Evolutionary conservation across 352 stramenopile genomes (phyloP), one percentile per base, ranked within the genome.

Genomic region (Phytopythium kandeliae): DNA sequence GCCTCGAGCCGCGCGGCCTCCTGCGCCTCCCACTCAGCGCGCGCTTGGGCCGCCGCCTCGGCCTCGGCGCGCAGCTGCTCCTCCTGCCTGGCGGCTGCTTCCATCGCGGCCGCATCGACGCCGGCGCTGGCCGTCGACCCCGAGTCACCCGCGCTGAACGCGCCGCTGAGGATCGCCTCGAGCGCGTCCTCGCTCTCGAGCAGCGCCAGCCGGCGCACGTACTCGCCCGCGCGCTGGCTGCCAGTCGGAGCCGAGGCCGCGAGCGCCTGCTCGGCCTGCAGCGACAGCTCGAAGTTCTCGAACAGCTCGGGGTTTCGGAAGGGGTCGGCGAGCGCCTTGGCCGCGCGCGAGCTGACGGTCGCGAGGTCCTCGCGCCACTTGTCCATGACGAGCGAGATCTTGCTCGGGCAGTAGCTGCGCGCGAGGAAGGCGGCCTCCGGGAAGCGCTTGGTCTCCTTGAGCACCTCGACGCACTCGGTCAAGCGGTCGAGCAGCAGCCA

Each of bases 401-500:
- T 89, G 1, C 92, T 98, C 40, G 97, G 97, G 28, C 97, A 83
- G 69, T 99, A 99, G 28, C 96, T 99, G 40, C 97, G 89, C 15
- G 96, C 95, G 71, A 99, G 98, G 71, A 99, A 98, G 0, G 97
- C 96, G 21, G 97, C 97, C 66, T 99, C 97, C 8, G 97, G 96
- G 44, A 98, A 81, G 35, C 96, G 79, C 55, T 97, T 97, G 0
- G 92, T 97, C 36, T 95, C 77, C 47, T 98, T 86, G 31, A 99
- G 78, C 51, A 99, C 73, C 43, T 98, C 78, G 36, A 98, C 82
- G 62, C 96, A 99, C 24, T 96, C 89, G 36, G 95, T 92, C n/a
- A 96, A 89, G 51, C 98, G 92, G 37, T 93, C 87, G 33, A 98
- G 90, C 26, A 99, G 61, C n/a, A 99, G 76, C 67, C 90, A 92